phyloP scores from a whole-genome alignment of 1,284 basidiomycete species.

The Trametes pubescens region DNA sequence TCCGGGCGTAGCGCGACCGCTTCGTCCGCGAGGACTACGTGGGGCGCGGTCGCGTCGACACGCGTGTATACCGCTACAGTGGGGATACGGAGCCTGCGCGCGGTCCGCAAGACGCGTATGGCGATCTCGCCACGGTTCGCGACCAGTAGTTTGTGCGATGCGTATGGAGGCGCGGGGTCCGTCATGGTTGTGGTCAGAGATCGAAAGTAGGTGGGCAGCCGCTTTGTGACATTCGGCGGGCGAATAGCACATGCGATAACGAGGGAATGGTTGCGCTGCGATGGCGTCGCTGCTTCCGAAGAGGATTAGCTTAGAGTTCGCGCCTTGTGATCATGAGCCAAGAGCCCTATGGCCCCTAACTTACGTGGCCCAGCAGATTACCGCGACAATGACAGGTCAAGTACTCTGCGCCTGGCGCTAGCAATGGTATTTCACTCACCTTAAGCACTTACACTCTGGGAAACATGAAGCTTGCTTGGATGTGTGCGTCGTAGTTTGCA shows the following conservation, averaged over 20 bases:
- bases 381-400: too few relatives aligned
- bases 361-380: too few relatives aligned
- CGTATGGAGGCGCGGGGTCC: neutral
- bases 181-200: slow-evolving; percentile 1
- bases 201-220: neutral
- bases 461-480: neutral
- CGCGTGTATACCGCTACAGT: slow-evolving; percentile 65
- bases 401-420: neutral
- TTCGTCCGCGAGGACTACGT: slow-evolving; percentile 61
- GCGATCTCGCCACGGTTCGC: slow-evolving; percentile 65
- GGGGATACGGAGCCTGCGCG: slow-evolving; percentile 53
- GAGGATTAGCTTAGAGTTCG: neutral
- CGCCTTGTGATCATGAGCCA: neutral
- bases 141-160: slow-evolving; percentile 50
- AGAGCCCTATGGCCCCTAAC: neutral
- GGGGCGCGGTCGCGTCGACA: slow-evolving; percentile 60
- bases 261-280: neutral
- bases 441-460: neutral
- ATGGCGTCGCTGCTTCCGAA: neutral
- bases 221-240: neutral
- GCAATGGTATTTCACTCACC: neutral
- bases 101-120: slow-evolving; percentile 63
- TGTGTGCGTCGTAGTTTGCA: neutral
- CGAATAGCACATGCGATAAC: neutral
- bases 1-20: slow-evolving; percentile 48